Conservation (phyloP, 805 yeast genomes). For the Starmerella davenportii region DNA sequence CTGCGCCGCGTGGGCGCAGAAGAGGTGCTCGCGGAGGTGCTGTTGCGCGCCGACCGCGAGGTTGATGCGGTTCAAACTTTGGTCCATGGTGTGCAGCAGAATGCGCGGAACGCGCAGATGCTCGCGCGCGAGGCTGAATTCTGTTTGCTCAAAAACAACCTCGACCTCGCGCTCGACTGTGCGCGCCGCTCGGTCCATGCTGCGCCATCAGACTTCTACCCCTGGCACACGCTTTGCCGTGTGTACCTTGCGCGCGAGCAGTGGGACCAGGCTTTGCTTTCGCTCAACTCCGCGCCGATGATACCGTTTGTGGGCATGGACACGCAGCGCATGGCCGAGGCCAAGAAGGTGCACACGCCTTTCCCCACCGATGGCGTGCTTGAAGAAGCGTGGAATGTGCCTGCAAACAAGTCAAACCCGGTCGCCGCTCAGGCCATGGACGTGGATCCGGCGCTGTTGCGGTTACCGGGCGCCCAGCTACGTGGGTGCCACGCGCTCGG, state of each 20-base stretch:
- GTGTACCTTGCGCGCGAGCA: slow-evolving; percentile 41
- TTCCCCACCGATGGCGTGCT: slow-evolving; percentile 38
- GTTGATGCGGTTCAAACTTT: slow-evolving; percentile 31
- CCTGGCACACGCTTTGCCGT: slow-evolving; percentile 51
- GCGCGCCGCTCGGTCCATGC: slow-evolving; percentile 45
- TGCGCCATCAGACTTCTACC: slow-evolving; percentile 57
- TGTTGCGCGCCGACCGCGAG: slow-evolving; percentile 29
- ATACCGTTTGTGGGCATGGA: slow-evolving; percentile 33
- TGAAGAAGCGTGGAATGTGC: slow-evolving; percentile 30
- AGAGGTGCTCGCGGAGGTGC: slow-evolving; percentile 29
- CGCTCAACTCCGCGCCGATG: slow-evolving; percentile 64
- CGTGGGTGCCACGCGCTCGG: slow-evolving; percentile 40
- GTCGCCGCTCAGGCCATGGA: slow-evolving; percentile 11
- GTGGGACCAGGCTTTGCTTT: slow-evolving; percentile 40
- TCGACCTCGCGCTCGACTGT: slow-evolving; percentile 37
- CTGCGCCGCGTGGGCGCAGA: slow-evolving; percentile 38
- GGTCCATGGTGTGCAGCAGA: slow-evolving; percentile 25
- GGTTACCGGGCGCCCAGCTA: slow-evolving; percentile 34
- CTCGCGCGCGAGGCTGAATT: slow-evolving; percentile 47
- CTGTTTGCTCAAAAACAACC: slow-evolving; percentile 35
- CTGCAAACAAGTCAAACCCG: slow-evolving; percentile 19
- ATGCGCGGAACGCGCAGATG: slow-evolving; percentile 41
- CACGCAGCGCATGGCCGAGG: slow-evolving; percentile 27
- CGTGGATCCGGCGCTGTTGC: slow-evolving; percentile 30
- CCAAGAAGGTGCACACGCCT: slow-evolving; percentile 31